phyloP scores from a whole-genome alignment of 345 rosid genomes.

The Eucalyptus marginata region DNA sequence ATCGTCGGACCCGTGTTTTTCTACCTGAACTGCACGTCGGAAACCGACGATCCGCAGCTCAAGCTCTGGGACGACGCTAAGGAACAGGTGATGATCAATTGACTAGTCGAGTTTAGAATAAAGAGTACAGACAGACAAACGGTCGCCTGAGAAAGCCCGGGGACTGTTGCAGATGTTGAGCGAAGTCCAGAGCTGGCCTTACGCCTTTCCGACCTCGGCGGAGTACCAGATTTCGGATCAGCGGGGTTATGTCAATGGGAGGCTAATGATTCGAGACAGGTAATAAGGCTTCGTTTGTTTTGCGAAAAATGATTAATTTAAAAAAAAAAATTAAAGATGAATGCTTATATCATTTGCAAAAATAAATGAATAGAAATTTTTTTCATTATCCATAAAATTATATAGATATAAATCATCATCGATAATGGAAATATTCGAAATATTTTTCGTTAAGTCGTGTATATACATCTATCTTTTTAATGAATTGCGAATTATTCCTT shows the following conservation, averaged over 20 bases:
- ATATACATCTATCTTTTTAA: neutral
- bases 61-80: constrained; percentile 78
- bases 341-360: too few relatives aligned
- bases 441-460: neutral
- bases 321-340: too few relatives aligned
- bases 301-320: too few relatives aligned
- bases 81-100: constrained; percentile 32
- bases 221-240: constrained; percentile 38
- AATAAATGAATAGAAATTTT: too few relatives aligned
- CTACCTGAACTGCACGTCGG: constrained; percentile 38
- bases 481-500: neutral
- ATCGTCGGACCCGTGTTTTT: constrained; percentile 79
- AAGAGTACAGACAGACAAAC: neutral
- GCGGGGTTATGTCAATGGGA: constrained; percentile 54
- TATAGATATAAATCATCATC: too few relatives aligned
- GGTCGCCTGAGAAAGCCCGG: neutral
- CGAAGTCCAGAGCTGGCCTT: constrained; percentile 81
- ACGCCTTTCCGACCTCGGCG: constrained; percentile 53
- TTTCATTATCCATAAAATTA: too few relatives aligned
- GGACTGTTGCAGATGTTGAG: constrained; percentile 27
- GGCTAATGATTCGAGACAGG: constrained; percentile 55
- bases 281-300: neutral
- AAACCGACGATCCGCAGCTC: constrained; percentile 16
- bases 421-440: too few relatives aligned
- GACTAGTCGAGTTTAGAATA: neutral